Evolutionary conservation across 192 early-diverging fungal species (phyloP).

Genomic region (Lobulomyces angularis): DNA sequence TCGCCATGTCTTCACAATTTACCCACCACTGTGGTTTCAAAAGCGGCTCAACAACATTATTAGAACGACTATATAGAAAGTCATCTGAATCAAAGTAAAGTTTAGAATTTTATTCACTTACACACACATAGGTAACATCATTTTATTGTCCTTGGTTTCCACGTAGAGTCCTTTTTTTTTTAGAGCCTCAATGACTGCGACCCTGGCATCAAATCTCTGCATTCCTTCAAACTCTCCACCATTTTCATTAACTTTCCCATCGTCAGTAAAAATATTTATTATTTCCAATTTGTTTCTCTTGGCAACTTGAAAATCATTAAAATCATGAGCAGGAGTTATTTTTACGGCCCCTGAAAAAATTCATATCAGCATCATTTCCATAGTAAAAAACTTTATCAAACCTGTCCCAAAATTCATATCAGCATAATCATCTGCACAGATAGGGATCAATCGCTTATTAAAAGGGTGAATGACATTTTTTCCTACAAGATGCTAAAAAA

Average conservation of each 20-base stretch:
- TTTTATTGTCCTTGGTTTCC: constrained; percentile 78
- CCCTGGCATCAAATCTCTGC: constrained; percentile 89
- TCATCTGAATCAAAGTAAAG: neutral
- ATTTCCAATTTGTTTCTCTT: constrained; percentile 88
- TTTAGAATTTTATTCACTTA: constrained; percentile 42
- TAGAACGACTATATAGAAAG: constrained; percentile 42
- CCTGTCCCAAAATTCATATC: constrained; percentile 86
- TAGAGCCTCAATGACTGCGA: constrained; percentile 71
- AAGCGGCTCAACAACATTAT: constrained; percentile 91
- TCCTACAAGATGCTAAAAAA: constrained; percentile 66
- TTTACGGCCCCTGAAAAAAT: constrained; percentile 74
- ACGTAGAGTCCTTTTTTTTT: constrained; percentile 81
- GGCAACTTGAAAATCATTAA: constrained; percentile 91
- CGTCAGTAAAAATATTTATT: constrained; percentile 95
- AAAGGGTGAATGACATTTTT: constrained; percentile 92
- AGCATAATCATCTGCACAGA: constrained; percentile 76
- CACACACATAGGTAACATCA: constrained; percentile 80
- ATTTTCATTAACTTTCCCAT: constrained; percentile 86
- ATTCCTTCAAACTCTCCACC: constrained; percentile 77
- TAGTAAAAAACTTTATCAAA: neutral
- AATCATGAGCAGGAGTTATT: constrained; percentile 97
- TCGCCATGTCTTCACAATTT: constrained; percentile 76
- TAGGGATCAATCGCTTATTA: constrained; percentile 76
- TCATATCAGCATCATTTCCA: neutral
- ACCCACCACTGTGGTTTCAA: constrained; percentile 99